These are phyloP conservation scores for Penicillium sp. DNA, from an alignment of 2,329 filamentous ascomycete species.

Conservation along the genomic window DNA sequence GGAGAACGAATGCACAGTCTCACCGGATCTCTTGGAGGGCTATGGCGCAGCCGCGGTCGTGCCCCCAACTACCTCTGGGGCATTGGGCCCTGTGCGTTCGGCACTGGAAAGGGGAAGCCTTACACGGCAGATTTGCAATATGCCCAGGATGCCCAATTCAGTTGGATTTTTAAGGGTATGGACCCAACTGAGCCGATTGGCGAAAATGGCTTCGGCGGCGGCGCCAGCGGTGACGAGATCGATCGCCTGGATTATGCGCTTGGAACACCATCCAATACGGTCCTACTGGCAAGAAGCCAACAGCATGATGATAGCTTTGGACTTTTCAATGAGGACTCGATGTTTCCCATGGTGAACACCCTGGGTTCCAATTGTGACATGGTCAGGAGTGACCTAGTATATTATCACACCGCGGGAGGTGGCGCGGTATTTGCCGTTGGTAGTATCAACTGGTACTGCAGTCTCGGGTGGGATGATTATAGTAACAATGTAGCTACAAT, in stretches of 20 bases:
- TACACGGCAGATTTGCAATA: conserved; percentile 9
- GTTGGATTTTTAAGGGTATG: conserved; percentile 6
- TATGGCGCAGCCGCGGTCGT: conserved; percentile 34
- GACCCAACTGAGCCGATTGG: conserved; percentile 13
- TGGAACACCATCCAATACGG: conserved; percentile 30
- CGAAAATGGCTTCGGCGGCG: conserved; percentile 26
- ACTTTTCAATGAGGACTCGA: neutral
- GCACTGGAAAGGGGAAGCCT: conserved; percentile 29
- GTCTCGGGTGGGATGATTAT: neutral
- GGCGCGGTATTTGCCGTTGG: neutral
- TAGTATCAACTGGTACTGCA: neutral
- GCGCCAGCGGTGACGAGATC: conserved; percentile 37
- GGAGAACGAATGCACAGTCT: conserved; percentile 31
- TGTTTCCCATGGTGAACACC: conserved; percentile 1
- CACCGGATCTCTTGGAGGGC: conserved; percentile 31
- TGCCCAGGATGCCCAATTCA: neutral
- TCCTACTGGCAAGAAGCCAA: conserved; percentile 13
- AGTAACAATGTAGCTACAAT: neutral
- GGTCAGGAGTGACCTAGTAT: neutral
- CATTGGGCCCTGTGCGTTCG: conserved; percentile 31
- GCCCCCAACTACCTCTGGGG: conserved; percentile 33
- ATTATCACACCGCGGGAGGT: neutral
- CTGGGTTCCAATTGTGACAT: neutral
- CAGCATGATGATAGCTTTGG: neutral
- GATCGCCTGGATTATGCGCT: conserved; percentile 33